Conservation (phyloP, 352 stramenopile genomes). For the Phytopythium boreale region DNA sequence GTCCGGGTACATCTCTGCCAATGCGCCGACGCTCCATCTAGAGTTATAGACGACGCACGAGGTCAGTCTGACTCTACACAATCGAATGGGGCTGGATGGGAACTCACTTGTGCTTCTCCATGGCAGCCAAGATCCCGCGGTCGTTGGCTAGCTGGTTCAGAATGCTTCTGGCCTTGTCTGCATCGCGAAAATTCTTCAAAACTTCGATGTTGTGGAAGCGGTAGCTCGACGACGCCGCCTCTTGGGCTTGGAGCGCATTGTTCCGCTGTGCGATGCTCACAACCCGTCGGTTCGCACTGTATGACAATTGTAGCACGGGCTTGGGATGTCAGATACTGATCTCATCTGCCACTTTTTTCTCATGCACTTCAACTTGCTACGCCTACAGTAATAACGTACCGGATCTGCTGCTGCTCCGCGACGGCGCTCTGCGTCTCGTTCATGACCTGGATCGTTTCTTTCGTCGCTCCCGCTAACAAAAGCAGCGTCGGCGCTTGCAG, state of each 20-base stretch:
- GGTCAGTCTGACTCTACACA: not conserved
- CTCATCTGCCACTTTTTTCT: not conserved
- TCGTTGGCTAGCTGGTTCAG: conserved; percentile 84
- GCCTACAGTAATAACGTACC: conserved; percentile 17
- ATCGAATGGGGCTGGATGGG: too few species aligned
- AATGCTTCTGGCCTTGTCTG: conserved; percentile 64
- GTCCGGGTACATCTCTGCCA: conserved; percentile 90
- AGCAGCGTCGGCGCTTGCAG: conserved; percentile 19
- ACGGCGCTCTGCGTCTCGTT: conserved; percentile 34
- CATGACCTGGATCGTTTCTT: conserved; percentile 48
- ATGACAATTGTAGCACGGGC: not conserved
- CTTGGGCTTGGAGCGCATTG: conserved; percentile 23
- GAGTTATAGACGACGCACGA: not conserved
- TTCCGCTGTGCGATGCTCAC: conserved; percentile 64
- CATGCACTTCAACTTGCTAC: conserved; percentile 4
- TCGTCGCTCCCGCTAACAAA: conserved; percentile 48
- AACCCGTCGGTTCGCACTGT: conserved; percentile 45
- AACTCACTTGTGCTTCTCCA: conserved; percentile 85
- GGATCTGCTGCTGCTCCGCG: conserved; percentile 38
- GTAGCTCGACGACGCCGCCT: conserved; percentile 44
- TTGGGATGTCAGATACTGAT: not conserved
- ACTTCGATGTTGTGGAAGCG: conserved; percentile 73
- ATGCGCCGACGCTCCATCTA: conserved; percentile 81
- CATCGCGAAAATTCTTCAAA: conserved; percentile 51
- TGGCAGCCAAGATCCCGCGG: conserved; percentile 82